Base-by-base conservation (phyloP, 2,329 filamentous ascomycete species). In the Aspergillus oerlinghausenensis region DNA sequence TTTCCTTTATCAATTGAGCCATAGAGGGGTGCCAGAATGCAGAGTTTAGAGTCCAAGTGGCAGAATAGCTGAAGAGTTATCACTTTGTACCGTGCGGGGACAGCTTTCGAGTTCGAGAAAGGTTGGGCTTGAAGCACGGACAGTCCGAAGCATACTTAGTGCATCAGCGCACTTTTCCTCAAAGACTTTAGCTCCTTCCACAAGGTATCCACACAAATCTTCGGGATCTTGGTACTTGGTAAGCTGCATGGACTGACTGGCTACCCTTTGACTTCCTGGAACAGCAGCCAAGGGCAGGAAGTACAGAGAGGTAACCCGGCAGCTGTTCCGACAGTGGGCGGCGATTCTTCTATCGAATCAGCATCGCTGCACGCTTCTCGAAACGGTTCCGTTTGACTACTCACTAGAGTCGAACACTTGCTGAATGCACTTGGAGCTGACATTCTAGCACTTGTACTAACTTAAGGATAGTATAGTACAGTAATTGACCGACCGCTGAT, bases 251-350 rank as follows among this genome's bases (percentile, higher is more conserved):
- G 21, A 47, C 21, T 47, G 11, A 23, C 21, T 17, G 21, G 10
- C n/a, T 23, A 14, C 21, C 6, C 21, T 47, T 23, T 14, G 25
- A 1, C 14, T 26, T 47, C 11, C 23, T 11, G 43, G 23, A 38
- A 38, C 21, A 14, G 43, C 23, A 25, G 21, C 43, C 10, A 23
- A 7, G 23, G 4, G 21, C 23, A 23, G 23, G 19, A 47, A 10
- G 9, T 26, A 32, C 8, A 17, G 8, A 47, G n/a, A 8, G 11
- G 21, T 19, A 10, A 48, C 21, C 7, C 40, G 23, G 14, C 19
- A 14, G 28, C 32, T n/a, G 6, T n/a, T 29, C 55, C 52, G 11
- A 60, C 58, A 63, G 60, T 66, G 57, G 57, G 57, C 1, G 60
- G 52, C 25, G 29, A 53, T 55, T 49, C 56, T 54, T 55, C 47